These are phyloP conservation scores for Acacia concinna DNA, from an alignment of 331 rosid species.

Conservation along the genomic window DNA sequence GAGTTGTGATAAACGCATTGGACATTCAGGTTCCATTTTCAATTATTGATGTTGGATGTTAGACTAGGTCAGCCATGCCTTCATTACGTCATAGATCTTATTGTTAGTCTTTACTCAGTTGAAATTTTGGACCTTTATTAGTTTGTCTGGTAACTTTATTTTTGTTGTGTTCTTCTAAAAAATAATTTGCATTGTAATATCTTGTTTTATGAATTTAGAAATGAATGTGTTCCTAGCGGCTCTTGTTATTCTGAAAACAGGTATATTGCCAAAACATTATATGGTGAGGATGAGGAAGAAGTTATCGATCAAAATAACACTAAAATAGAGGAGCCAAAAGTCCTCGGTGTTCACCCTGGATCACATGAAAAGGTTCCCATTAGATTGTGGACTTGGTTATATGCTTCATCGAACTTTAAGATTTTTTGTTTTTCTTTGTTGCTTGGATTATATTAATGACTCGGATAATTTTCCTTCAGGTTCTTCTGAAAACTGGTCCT, in stretches of 20 bases:
- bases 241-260: slow-evolving; percentile 52
- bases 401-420: slow-evolving; percentile 4
- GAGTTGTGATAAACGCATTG: neutral
- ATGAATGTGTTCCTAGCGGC: slow-evolving; percentile 5
- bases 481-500: slow-evolving; percentile 88
- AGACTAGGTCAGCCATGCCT: neutral
- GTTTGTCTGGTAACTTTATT: neutral
- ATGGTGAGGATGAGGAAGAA: slow-evolving; percentile 68
- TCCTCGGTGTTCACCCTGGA: slow-evolving; percentile 68
- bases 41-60: neutral
- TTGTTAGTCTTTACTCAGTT: neutral
- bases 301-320: slow-evolving; percentile 39
- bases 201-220: slow-evolving; percentile 1
- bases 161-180: neutral
- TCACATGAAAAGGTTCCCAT: slow-evolving; percentile 72
- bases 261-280: slow-evolving; percentile 83
- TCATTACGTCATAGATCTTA: neutral
- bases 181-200: neutral
- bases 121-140: slow-evolving; percentile 7
- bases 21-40: neutral
- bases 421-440: slow-evolving; percentile 19
- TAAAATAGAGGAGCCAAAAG: slow-evolving; percentile 68
- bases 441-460: slow-evolving; percentile 33
- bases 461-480: slow-evolving; percentile 44
- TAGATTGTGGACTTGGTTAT: slow-evolving; percentile 16